A percentile compares a stretch with the other conserved stretches of the same genome.
Evolutionary conservation across 208 protist species (phyloP).

Genomic region (Trypanosoma cruzi): DNA sequence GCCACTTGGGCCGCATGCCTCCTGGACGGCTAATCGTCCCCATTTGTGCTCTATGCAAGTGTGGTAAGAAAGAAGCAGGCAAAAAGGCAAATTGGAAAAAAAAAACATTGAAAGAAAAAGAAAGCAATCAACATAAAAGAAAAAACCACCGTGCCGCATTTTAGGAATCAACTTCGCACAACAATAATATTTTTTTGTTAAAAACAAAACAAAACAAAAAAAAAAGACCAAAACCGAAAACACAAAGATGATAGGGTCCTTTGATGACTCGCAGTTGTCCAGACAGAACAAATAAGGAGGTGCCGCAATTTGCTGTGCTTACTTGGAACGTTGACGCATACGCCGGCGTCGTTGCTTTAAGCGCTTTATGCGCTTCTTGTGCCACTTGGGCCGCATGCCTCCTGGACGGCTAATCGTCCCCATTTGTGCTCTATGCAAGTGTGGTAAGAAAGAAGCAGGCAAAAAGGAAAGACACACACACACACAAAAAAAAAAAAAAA

Average conservation of each 20-base stretch:
- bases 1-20: constrained; percentile 92
- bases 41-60: constrained; percentile 37
- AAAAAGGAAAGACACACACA: constrained; percentile 27
- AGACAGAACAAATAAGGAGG: too few relatives aligned
- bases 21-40: constrained; percentile 84
- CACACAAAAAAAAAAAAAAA: constrained; percentile 4
- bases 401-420: constrained; percentile 84
- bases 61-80: constrained; percentile 8
- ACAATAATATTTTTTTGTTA: too few relatives aligned
- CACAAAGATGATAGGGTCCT: not conserved
- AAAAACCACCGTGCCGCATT: not conserved
- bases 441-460: constrained; percentile 14
- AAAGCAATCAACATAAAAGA: constrained; percentile 7
- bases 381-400: constrained; percentile 92
- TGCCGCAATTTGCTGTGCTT: too few relatives aligned
- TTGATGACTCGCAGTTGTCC: too few relatives aligned
- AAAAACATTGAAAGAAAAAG: constrained; percentile 5
- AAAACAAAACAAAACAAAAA: not conserved
- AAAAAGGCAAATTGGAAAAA: constrained; percentile 1
- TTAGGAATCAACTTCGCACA: not conserved
- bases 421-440: constrained; percentile 41
- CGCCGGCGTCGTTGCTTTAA: constrained; percentile 86
- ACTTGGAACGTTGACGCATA: constrained; percentile 92
- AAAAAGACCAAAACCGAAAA: not conserved
- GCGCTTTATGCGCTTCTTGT: constrained; percentile 94